Evolutionary conservation across 1,139 yeast species (phyloP).

Genomic region (Kodamaea sp.): DNA sequence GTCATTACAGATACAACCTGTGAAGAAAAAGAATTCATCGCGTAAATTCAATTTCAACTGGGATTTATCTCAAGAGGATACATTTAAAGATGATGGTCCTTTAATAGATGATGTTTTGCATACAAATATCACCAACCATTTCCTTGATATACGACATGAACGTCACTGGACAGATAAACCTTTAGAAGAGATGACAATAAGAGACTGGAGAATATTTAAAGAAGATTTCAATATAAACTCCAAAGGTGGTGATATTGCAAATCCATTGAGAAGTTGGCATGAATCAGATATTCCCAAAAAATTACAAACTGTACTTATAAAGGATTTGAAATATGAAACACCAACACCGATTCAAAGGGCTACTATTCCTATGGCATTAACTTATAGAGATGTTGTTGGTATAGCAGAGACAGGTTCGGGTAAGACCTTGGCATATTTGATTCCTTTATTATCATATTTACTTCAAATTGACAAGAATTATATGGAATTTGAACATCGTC

Average conservation of each 20-base stretch:
- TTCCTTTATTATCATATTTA: slow-evolving; percentile 67
- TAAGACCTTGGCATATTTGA: slow-evolving; percentile 82
- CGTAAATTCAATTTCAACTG: slow-evolving; percentile 66
- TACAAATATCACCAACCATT: slow-evolving; percentile 3
- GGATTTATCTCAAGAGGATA: slow-evolving; percentile 61
- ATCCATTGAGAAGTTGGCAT: slow-evolving; percentile 73
- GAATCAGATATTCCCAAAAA: slow-evolving; percentile 51
- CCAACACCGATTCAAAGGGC: slow-evolving; percentile 94
- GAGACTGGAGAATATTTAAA: slow-evolving; percentile 88
- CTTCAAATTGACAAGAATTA: slow-evolving; percentile 36
- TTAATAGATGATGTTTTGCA: slow-evolving; percentile 24
- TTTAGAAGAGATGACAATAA: slow-evolving; percentile 58
- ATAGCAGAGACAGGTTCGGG: slow-evolving; percentile 98
- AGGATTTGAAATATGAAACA: slow-evolving; percentile 43
- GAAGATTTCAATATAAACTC: slow-evolving; percentile 72
- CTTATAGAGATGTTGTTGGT: slow-evolving; percentile 68
- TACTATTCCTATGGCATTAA: slow-evolving; percentile 70
- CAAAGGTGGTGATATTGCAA: slow-evolving; percentile 48
- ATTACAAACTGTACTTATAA: slow-evolving; percentile 35
- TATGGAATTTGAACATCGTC: slow-evolving; percentile 31
- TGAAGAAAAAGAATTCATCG: slow-evolving; percentile 12
- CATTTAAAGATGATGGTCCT: slow-evolving; percentile 45
- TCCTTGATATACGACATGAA: slow-evolving; percentile 20
- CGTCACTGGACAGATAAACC: slow-evolving; percentile 72
- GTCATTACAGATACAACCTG: not conserved